These are phyloP conservation scores for Talaromyces albobiverticillius DNA, from an alignment of 2,329 filamentous ascomycete species.

Conservation along the genomic window DNA sequence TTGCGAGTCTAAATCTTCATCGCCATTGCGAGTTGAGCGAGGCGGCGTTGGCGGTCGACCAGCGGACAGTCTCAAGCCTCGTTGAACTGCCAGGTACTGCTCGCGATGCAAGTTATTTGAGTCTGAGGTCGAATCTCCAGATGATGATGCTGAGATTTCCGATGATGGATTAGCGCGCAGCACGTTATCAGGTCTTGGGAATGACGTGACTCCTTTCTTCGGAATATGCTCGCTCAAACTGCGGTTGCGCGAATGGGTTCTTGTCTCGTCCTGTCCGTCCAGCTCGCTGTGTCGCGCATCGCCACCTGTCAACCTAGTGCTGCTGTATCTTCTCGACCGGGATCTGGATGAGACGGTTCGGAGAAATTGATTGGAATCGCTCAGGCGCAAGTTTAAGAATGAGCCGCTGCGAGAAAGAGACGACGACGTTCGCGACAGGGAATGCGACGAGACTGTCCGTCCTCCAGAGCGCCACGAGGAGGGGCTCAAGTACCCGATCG, in stretches of 20 bases:
- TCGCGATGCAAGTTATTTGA: slow-evolving; percentile 64
- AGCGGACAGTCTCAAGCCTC: slow-evolving; percentile 64
- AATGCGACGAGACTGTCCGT: slow-evolving; percentile 56
- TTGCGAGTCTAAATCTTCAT: slow-evolving; percentile 51
- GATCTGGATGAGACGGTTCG: slow-evolving; percentile 29
- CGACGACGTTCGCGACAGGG: slow-evolving; percentile 42
- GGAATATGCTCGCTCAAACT: slow-evolving; percentile 88
- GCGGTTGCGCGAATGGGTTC: slow-evolving; percentile 65
- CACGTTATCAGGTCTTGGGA: slow-evolving; percentile 68
- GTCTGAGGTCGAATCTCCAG: slow-evolving; percentile 43
- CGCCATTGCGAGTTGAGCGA: slow-evolving; percentile 63
- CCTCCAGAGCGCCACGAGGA: slow-evolving; percentile 51
- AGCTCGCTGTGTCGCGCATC: slow-evolving; percentile 20
- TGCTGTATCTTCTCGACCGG: slow-evolving; percentile 39
- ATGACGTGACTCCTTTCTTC: slow-evolving; percentile 65
- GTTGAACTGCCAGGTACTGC: slow-evolving; percentile 72
- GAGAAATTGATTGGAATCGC: slow-evolving; percentile 34
- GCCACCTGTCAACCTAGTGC: slow-evolving; percentile 30
- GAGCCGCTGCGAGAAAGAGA: slow-evolving; percentile 37
- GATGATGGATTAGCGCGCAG: slow-evolving; percentile 54
- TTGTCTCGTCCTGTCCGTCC: slow-evolving; percentile 25
- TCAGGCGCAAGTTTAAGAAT: slow-evolving; percentile 31
- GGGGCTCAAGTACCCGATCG: slow-evolving; percentile 52
- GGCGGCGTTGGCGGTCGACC: slow-evolving; percentile 74
- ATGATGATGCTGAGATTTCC: slow-evolving; percentile 47